Evolutionary conservation across 1,139 yeast species (phyloP).

Genomic region (Pichia sp.): DNA sequence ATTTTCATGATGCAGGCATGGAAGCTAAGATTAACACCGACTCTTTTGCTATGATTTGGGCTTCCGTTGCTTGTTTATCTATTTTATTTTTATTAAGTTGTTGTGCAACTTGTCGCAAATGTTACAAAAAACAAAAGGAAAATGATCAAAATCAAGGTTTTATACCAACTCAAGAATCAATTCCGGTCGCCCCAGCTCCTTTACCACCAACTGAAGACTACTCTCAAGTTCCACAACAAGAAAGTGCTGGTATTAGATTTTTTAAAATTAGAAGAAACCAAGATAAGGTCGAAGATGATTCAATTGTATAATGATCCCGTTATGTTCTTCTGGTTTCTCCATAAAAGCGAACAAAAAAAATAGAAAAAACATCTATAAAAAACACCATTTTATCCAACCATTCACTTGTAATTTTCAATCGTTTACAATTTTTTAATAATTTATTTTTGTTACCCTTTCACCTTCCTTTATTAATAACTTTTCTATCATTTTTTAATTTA

Average conservation of each 20-base stretch:
- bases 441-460: no score
- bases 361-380: background rate
- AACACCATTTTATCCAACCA: background rate
- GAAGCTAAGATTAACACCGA: slow-evolving; percentile 49
- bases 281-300: slow-evolving; percentile 26
- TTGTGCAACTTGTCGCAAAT: slow-evolving; percentile 44
- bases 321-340: background rate
- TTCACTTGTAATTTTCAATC: background rate
- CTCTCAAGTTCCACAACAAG: slow-evolving; percentile 16
- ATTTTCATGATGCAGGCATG: slow-evolving; percentile 45
- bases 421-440: background rate
- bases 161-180: slow-evolving; percentile 2
- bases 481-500: no score
- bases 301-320: slow-evolving; percentile 16
- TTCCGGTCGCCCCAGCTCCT: background rate
- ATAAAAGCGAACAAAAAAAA: background rate
- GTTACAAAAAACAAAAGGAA: slow-evolving; percentile 40
- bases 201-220: slow-evolving; percentile 10
- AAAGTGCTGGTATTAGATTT: slow-evolving; percentile 59
- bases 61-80: slow-evolving; percentile 50
- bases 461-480: no score
- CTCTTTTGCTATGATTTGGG: slow-evolving; percentile 63
- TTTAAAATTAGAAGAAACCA: slow-evolving; percentile 63
- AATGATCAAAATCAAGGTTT: slow-evolving; percentile 8
- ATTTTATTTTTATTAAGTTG: slow-evolving; percentile 52